Conservation (phyloP, 2,329 filamentous ascomycete genomes). For the Mycosphaerella arachidis region DNA sequence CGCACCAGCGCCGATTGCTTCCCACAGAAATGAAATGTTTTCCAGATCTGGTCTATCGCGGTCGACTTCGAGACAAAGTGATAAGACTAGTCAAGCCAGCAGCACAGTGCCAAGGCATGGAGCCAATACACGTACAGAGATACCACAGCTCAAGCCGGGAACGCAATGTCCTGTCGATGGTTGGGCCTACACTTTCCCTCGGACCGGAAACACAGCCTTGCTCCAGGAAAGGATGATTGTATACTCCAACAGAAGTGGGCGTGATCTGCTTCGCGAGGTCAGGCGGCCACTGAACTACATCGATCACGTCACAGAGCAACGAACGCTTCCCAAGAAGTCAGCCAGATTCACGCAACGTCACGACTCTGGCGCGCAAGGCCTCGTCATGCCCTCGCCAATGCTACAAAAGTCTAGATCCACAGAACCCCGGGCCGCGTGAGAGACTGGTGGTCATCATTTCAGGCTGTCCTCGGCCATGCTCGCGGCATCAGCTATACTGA, state of each 20-base stretch:
- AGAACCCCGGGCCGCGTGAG: not conserved
- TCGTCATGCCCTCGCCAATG: not conserved
- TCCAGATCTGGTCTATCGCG: not conserved
- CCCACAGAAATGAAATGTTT: not conserved
- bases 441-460: not conserved
- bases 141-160: not conserved
- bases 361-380: constrained; percentile 1
- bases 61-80: not conserved
- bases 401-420: not conserved
- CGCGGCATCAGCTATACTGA: not conserved
- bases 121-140: not conserved
- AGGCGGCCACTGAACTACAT: not conserved
- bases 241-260: not conserved
- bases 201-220: not conserved
- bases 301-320: not conserved
- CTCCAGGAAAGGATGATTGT: not conserved
- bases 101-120: not conserved
- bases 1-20: not conserved
- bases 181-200: not conserved
- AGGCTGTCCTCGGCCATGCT: not conserved
- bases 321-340: not conserved
- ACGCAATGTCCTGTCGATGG: not conserved
- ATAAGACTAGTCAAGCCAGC: not conserved
- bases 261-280: not conserved
- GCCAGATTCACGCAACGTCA: not conserved